phyloP scores from a whole-genome alignment of 2,329 filamentous ascomycete genomes.

The Aspergillus ustus region DNA sequence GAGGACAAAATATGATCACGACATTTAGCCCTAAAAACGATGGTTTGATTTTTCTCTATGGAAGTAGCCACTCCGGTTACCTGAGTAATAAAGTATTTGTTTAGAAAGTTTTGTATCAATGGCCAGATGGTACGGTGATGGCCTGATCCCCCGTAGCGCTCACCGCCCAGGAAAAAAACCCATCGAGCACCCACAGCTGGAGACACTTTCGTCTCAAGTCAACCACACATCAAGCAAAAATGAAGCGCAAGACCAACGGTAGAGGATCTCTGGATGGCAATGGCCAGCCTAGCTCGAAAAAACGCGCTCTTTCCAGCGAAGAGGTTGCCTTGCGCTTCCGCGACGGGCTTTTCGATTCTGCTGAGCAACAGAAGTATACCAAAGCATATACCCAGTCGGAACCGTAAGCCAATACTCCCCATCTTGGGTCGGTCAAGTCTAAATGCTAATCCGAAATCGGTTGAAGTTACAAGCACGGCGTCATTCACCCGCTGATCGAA shows the following conservation, averaged over 20 bases:
- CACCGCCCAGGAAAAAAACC: constrained; percentile 25
- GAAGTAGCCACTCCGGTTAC: neutral
- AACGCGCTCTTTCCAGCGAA: constrained; percentile 44
- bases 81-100: neutral
- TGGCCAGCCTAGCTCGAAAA: constrained; percentile 43
- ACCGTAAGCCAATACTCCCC: constrained; percentile 39
- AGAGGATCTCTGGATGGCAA: constrained; percentile 35
- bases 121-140: constrained; percentile 15
- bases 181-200: constrained; percentile 4
- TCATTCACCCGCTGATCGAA: constrained; percentile 81
- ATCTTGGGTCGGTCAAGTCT: too few relatives aligned
- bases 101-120: neutral
- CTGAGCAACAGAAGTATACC: constrained; percentile 49
- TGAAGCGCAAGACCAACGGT: constrained; percentile 51
- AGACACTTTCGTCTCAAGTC: neutral
- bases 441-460: constrained; percentile 9
- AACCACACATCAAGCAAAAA: constrained; percentile 24
- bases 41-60: neutral
- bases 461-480: constrained; percentile 81
- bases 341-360: constrained; percentile 48
- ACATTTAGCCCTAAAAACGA: neutral
- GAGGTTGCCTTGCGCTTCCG: constrained; percentile 48
- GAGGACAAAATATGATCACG: neutral
- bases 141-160: constrained; percentile 24
- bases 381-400: constrained; percentile 47